phyloP scores from a whole-genome alignment of 2,329 filamentous ascomycete species.

The Huntiella savannae region DNA sequence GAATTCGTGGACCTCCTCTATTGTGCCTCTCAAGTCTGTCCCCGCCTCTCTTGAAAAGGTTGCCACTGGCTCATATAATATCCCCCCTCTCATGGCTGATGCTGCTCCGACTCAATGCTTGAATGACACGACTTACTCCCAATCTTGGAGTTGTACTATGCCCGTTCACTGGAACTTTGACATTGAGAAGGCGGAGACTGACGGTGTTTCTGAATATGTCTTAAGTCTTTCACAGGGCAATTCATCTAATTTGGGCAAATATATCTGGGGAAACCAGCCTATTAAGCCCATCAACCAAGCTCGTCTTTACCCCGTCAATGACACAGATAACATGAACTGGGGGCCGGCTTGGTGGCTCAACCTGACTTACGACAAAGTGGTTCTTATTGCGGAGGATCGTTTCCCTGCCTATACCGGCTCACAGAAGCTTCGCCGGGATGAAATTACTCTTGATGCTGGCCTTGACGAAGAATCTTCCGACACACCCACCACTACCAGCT shows the following conservation, averaged over 20 bases:
- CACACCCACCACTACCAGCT: background rate
- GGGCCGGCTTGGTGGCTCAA: constrained; percentile 38
- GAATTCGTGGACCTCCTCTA: background rate
- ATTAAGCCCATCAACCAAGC: constrained; percentile 23
- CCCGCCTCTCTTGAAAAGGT: constrained; percentile 33
- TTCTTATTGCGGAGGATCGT: constrained; percentile 28
- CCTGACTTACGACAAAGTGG: constrained; percentile 35
- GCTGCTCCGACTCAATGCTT: constrained; percentile 37
- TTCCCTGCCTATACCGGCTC: constrained; percentile 16
- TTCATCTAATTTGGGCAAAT: constrained; percentile 20
- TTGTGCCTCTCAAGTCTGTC: constrained; percentile 9
- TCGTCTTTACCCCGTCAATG: constrained; percentile 29
- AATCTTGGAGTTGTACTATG: constrained; percentile 46
- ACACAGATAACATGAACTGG: constrained; percentile 26
- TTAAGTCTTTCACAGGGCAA: constrained; percentile 22
- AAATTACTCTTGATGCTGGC: constrained; percentile 1
- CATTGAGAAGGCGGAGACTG: constrained; percentile 18
- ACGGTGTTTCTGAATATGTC: constrained; percentile 20
- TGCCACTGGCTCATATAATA: constrained; percentile 32
- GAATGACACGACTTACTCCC: constrained; percentile 30
- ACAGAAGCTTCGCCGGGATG: constrained; percentile 13
- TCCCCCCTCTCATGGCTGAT: constrained; percentile 34
- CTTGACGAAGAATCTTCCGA: constrained; percentile 13
- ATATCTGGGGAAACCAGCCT: constrained; percentile 35
- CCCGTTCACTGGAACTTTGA: constrained; percentile 26